Evolutionary conservation across 2,329 filamentous ascomycete species (phyloP).

Genomic region (Hymenoscyphus albidus): DNA sequence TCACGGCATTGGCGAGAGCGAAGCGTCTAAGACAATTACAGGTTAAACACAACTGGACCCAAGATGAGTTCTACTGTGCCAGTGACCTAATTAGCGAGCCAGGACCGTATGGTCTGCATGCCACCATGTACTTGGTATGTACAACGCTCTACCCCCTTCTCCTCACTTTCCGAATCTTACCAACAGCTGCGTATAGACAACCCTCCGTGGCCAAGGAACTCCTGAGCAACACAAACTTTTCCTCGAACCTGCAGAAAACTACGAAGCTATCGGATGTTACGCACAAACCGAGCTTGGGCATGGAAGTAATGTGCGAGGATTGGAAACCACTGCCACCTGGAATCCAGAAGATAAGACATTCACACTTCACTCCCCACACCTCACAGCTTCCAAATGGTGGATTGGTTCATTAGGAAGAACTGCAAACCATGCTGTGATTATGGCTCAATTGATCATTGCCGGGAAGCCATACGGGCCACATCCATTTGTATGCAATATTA

Average conservation of each 20-base stretch:
- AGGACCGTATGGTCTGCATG: conserved; percentile 70
- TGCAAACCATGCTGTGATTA: conserved; percentile 74
- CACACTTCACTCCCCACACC: conserved; percentile 65
- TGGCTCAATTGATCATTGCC: conserved; percentile 68
- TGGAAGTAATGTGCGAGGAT: conserved; percentile 69
- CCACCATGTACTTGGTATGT: conserved; percentile 61
- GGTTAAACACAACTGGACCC: conserved; percentile 62
- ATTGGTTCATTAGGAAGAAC: conserved; percentile 73
- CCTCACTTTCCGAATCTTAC: background rate
- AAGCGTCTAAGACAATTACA: conserved; percentile 67
- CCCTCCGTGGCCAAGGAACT: conserved; percentile 66
- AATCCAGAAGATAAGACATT: conserved; percentile 71
- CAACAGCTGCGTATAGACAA: conserved; percentile 45
- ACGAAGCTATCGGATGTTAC: conserved; percentile 74
- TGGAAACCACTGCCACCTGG: conserved; percentile 52
- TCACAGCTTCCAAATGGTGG: conserved; percentile 82
- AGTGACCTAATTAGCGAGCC: conserved; percentile 69
- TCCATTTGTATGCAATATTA: conserved; percentile 72
- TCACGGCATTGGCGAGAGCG: conserved; percentile 64
- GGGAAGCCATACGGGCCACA: conserved; percentile 71
- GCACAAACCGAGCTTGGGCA: conserved; percentile 79
- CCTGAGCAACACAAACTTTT: conserved; percentile 71
- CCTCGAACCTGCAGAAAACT: conserved; percentile 63
- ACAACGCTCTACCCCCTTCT: background rate
- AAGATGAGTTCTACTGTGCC: conserved; percentile 61